Evolutionary conservation across 805 yeast genomes (phyloP).

Genomic region (Saccharomycopsis oosterbeekiorum): DNA sequence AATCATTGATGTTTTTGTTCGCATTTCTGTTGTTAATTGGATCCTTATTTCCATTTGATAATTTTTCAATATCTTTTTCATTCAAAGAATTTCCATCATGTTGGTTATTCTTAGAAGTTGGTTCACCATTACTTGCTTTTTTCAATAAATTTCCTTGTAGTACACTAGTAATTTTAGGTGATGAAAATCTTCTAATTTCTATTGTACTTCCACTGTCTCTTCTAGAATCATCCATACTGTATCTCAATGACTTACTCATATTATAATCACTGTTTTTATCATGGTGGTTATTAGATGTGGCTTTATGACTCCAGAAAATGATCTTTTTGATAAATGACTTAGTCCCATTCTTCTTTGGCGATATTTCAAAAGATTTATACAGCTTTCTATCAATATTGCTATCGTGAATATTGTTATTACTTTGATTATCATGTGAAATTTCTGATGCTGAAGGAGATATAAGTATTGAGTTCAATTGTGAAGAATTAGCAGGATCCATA

Average conservation of each 20-base stretch:
- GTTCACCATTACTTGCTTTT: not conserved
- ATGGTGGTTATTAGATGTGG: not conserved
- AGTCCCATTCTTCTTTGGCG: constrained; percentile 3
- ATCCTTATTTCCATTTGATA: too few species aligned
- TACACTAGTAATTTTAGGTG: not conserved
- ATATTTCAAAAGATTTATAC: not conserved
- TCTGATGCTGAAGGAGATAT: not conserved
- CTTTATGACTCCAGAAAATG: constrained; percentile 15
- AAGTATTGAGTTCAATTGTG: not conserved
- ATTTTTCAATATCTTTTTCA: not conserved
- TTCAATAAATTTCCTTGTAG: not conserved
- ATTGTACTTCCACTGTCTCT: not conserved
- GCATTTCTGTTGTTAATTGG: not conserved
- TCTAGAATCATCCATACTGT: not conserved
- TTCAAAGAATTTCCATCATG: not conserved
- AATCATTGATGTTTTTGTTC: constrained; percentile 2
- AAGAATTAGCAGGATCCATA: not conserved
- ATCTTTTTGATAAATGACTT: constrained; percentile 14
- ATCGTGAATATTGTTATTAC: not conserved
- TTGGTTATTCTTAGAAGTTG: not conserved
- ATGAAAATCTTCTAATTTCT: not conserved
- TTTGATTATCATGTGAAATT: not conserved
- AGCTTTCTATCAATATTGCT: not conserved
- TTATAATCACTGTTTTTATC: not conserved
- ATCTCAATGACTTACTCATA: not conserved